Evolutionary conservation across 768 basidiomycete species (phyloP).

Genomic region (Agaricus subrufescens): DNA sequence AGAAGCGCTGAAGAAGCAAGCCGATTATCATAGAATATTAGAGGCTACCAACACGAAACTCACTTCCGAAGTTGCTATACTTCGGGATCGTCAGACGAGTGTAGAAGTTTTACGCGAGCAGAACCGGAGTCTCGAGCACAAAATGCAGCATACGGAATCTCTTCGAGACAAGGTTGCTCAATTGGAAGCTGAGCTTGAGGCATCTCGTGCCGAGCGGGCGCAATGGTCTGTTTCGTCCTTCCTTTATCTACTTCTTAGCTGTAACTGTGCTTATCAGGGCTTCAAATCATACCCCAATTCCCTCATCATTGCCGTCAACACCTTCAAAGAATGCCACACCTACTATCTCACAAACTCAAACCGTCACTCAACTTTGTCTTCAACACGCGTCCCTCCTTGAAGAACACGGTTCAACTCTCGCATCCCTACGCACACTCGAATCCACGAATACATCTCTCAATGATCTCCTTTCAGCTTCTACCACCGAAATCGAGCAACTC

Average conservation of each 20-base stretch:
- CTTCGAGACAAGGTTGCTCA: conserved; percentile 49
- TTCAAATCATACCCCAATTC: conserved; percentile 22
- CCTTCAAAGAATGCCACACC: conserved; percentile 30
- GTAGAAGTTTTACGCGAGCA: conserved; percentile 73
- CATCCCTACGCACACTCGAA: conserved; percentile 50
- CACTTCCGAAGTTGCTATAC: conserved; percentile 43
- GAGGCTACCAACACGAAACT: conserved; percentile 57
- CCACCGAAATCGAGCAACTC: conserved; percentile 25
- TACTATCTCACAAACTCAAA: conserved; percentile 52
- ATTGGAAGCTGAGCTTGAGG: conserved; percentile 65
- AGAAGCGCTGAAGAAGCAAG: conserved; percentile 66
- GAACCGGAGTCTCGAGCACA: conserved; percentile 58
- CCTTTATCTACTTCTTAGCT: conserved; percentile 1
- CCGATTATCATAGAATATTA: conserved; percentile 52
- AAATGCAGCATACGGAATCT: conserved; percentile 44
- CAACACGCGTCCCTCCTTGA: conserved; percentile 61
- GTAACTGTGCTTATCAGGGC: conserved; percentile 25
- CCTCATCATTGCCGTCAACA: conserved; percentile 18
- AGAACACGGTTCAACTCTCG: conserved; percentile 55
- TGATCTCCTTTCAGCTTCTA: conserved; percentile 30
- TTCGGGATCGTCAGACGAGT: conserved; percentile 53
- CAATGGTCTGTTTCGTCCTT: conserved; percentile 40
- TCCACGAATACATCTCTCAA: conserved; percentile 41
- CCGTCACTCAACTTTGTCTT: conserved; percentile 55
- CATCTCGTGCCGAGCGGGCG: conserved; percentile 49